Evolutionary conservation across 2,329 filamentous ascomycete genomes (phyloP), one percentile per base, ranked within the genome.

Genomic region (Pyrenochaeta sp.): DNA sequence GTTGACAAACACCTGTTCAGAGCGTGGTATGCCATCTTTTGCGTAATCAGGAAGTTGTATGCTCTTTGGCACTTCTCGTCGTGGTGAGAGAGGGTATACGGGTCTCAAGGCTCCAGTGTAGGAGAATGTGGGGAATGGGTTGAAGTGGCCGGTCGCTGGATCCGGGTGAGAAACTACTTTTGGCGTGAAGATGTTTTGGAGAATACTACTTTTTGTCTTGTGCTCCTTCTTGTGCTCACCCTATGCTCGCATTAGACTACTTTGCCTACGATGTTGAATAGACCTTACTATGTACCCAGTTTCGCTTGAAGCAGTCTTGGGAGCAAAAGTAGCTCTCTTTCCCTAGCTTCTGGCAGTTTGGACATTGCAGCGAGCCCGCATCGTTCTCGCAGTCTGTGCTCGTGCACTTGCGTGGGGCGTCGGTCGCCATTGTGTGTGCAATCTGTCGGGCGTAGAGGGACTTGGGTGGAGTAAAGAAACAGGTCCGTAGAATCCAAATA

Each of bases 291-390:
- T 64, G 68, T 87, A 98, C 95, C 95, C 95, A 99, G 82, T 92
- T 99, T 77, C 88, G 89, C 84, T 97, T 98, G 81, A 99, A 99
- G 82, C 95, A 99, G 68, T 98, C 95, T 77, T 99, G 95, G 23
- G 92, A 92, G 82, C 95, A 99, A 81, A 98, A 99, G 79, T 88
- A 97, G 80, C 92, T 96, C 71, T 95, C 91, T 73, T 93, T 89
- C 48, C 90, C 91, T 39, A 93, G 81, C 79, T 97, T 97, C 70
- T 97, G 83, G 75, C 95, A 99, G 44, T 91, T 98, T 49, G 95
- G 95, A 77, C 95, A 99, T 77, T 98, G 93, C 41, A 99, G 81
- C 48, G 88, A 83, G 56, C 91, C 89, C 51, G 93, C 93, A 60
- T 94, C 89, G 60, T 97, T 97, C 35, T 85, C 82, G 82, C 95